Evolutionary conservation across 768 basidiomycete species (phyloP), one percentile per base, ranked within the genome.

Genomic region (Phanerodontia chrysosporium): DNA sequence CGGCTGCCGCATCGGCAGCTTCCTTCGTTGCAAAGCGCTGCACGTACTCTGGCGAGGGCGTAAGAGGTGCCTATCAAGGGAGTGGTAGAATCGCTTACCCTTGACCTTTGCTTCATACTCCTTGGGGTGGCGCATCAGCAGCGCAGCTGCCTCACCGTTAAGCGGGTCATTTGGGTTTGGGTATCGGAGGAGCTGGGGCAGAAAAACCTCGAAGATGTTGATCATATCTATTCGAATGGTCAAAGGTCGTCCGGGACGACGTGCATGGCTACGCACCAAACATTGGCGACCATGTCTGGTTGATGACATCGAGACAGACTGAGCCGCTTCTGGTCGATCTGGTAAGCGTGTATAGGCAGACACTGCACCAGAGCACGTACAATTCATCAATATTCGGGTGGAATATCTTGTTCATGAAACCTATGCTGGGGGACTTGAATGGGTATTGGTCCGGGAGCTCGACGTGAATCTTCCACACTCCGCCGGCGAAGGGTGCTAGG

Each of bases 401-500:
- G 72, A 97, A 98, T 73, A 99, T 98, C 89, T 98, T 98, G 83
- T 99, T 99, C 93, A 97, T 95, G 76, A 99, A 99, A 1, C 97
- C 97, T 65, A 99, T 99, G 70, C 92, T 95, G 5, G 97, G 97
- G 28, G 93, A 96, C 75, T 98, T 98, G 85, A 89, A 99, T 1
- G 97, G 97, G 70, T 98, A 99, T 73, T 97, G 94, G 64, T 98
- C 94, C 24, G 96, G 97, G 22, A 99, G 81, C 72, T 99, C 97
- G 59, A 99, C 97, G 69, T 99, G 97, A 61, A 99, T 95, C 83
- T 96, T 97, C 97, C 97, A 99, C 56, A 95, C 90, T 36, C 97
- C 97, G 42, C 92, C 91, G n/a, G 91, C 86, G 70, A 98, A 98
- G 6, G 96, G 96, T 58, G 97, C 96, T 98, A 63, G 30, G n/a